Conservation (phyloP, 768 basidiomycete species). For the Suillus luteus region DNA sequence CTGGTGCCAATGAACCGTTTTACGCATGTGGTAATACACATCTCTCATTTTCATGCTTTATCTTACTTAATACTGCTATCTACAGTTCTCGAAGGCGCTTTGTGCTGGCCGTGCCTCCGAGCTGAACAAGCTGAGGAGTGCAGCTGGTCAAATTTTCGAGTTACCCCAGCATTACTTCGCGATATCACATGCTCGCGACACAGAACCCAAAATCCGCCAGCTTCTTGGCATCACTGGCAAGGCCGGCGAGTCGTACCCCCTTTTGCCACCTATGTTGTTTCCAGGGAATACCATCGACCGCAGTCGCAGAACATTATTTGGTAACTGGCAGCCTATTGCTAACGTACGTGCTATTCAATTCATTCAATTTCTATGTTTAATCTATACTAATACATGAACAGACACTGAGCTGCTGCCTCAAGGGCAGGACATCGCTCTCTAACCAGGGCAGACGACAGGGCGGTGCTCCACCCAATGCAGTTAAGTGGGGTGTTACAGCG, state of each 20-base stretch:
- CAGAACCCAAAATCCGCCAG: not conserved
- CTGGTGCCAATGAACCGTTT: slow-evolving; percentile 1
- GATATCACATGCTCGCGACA: not conserved
- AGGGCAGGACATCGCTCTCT: not conserved
- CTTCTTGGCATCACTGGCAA: slow-evolving; percentile 9
- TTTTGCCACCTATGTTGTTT: slow-evolving; percentile 6
- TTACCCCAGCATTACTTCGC: slow-evolving; percentile 1
- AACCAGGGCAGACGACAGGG: not conserved
- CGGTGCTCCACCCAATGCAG: not conserved
- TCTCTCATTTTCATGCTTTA: not conserved
- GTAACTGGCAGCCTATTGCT: slow-evolving; percentile 2
- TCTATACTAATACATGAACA: not conserved
- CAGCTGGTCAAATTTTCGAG: not conserved
- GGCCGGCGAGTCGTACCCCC: not conserved
- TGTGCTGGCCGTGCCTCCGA: not conserved
- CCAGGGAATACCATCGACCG: not conserved
- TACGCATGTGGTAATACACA: not conserved
- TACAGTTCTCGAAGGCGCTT: slow-evolving; percentile 2
- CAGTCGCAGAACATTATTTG: not conserved
- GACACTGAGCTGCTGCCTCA: slow-evolving; percentile 1
- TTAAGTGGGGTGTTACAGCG: not conserved
- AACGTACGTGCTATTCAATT: not conserved
- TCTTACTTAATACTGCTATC: not conserved
- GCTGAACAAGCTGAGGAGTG: slow-evolving; percentile 5
- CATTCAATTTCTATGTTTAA: not conserved